phyloP scores from a whole-genome alignment of 805 yeast species.

The Starmerella riodocensis region DNA sequence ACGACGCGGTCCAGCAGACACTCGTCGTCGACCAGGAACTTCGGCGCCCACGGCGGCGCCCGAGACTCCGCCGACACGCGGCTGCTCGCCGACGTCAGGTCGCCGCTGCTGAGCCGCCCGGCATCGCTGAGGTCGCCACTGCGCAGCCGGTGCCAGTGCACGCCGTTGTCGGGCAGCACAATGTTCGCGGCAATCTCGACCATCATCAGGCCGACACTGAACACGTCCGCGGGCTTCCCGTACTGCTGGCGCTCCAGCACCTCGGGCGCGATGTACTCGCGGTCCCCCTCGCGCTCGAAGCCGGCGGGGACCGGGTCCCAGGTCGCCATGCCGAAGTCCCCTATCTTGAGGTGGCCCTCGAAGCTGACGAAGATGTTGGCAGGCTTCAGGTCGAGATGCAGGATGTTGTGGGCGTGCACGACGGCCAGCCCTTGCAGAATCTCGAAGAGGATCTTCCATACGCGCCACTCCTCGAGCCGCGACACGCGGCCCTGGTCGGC shows the following conservation, averaged over 20 bases:
- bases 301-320: conserved; percentile 45
- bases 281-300: conserved; percentile 90
- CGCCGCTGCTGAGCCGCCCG: conserved; percentile 61
- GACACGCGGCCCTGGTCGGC: conserved; percentile 63
- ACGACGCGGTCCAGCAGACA: conserved; percentile 67
- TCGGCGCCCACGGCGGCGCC: conserved; percentile 72
- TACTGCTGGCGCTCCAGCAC: conserved; percentile 69
- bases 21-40: conserved; percentile 59
- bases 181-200: conserved; percentile 95
- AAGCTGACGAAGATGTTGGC: conserved; percentile 89
- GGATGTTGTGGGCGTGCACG: conserved; percentile 61
- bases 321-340: conserved; percentile 93
- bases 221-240: conserved; percentile 86
- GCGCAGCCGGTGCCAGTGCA: conserved; percentile 89
- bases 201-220: conserved; percentile 84
- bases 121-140: conserved; percentile 95
- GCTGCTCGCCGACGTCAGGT: conserved; percentile 27
- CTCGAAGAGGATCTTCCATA: conserved; percentile 90
- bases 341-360: conserved; percentile 87
- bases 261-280: conserved; percentile 97
- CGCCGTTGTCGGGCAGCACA: conserved; percentile 86
- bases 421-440: conserved; percentile 61
- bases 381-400: conserved; percentile 88
- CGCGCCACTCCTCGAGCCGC: conserved; percentile 87
- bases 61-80: not conserved